Evolutionary conservation across 2,329 filamentous ascomycete species (phyloP), one percentile per base, ranked within the genome.

Genomic region (Celoporthe dispersa): DNA sequence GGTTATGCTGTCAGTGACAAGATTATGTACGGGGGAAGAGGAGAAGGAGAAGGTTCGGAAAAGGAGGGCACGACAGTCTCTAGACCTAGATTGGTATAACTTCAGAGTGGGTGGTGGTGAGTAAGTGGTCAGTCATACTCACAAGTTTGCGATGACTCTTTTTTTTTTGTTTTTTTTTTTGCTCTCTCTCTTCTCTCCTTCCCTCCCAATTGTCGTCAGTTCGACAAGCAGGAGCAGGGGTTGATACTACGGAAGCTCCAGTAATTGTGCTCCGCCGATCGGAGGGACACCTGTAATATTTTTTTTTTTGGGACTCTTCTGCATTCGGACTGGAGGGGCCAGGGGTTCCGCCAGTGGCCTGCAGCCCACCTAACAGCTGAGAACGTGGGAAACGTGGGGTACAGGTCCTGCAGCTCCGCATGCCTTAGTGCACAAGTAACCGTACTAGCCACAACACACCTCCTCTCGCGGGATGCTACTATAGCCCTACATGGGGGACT

Each of bases 261-360:
- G 31, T 60, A 7, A 19, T 33, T 60, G 31, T 35, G 57, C 57
- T 16, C 62, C 62, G 62, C 62, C 28, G 37, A 64, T 64, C 62
- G 62, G 62, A 64, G 62, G 48, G 51, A 55, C 37, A 44, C n/a
- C 61, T 64, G 51, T 44, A 35, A n/a, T 16, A 31, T 59, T 33
- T 60, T 60, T 35, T 35, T 59, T 59, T 59, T 33, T 35, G 35
- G 14, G 11, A 8, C 31, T 19, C 25, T 8, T 19, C 33, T 22
- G 19, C 7, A 12, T 35, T 35, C 3, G 55, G 57, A 57, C 53
- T 28, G 57, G 57, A 60, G 31, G 44, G 44, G 44, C 7, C 57
- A 37, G 33, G 57, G 57, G 57, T n/a, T 12, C 12, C 41, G 22
- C 9, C 9, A 53, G 14, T 53, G 51, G 14, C 28, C 19, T 35